Evolutionary conservation across 306 rosid species (phyloP).

Genomic region (Lotus japonicus): DNA sequence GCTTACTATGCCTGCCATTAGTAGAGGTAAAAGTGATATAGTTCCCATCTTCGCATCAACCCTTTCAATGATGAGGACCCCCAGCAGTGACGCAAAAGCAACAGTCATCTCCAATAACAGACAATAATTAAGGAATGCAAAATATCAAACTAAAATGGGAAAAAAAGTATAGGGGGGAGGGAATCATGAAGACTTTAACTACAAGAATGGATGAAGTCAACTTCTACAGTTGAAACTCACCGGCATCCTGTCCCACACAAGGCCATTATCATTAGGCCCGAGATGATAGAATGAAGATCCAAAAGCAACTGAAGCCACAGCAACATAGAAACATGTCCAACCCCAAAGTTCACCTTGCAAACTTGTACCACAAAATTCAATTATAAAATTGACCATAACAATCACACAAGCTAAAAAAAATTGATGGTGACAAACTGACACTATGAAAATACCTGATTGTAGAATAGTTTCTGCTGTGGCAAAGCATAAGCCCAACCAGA

Average conservation of each 20-base stretch:
- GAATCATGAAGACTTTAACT: neutral
- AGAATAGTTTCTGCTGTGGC: constrained; percentile 41
- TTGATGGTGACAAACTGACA: neutral
- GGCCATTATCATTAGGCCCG: constrained; percentile 66
- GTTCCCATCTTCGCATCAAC: constrained; percentile 72
- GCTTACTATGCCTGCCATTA: constrained; percentile 50
- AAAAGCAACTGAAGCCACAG: constrained; percentile 63
- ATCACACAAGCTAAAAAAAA: neutral
- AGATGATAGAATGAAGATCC: constrained; percentile 93
- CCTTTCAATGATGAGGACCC: constrained; percentile 82
- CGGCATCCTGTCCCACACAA: constrained; percentile 84
- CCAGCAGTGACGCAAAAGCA: constrained; percentile 72
- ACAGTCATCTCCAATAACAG: constrained; percentile 56
- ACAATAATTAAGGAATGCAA: constrained; percentile 15
- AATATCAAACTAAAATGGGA: neutral
- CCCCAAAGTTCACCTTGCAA: constrained; percentile 85
- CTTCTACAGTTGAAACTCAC: constrained; percentile 45
- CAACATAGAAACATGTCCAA: constrained; percentile 70
- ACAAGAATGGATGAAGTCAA: neutral
- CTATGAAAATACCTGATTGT: constrained; percentile 46
- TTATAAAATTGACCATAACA: neutral
- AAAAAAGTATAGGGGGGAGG: neutral
- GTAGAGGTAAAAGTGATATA: constrained; percentile 50
- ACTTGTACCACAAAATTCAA: constrained; percentile 27
- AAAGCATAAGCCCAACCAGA: constrained; percentile 63